phyloP scores from a whole-genome alignment of 2,329 filamentous ascomycete genomes.

The Rhynchosporium secalis region DNA sequence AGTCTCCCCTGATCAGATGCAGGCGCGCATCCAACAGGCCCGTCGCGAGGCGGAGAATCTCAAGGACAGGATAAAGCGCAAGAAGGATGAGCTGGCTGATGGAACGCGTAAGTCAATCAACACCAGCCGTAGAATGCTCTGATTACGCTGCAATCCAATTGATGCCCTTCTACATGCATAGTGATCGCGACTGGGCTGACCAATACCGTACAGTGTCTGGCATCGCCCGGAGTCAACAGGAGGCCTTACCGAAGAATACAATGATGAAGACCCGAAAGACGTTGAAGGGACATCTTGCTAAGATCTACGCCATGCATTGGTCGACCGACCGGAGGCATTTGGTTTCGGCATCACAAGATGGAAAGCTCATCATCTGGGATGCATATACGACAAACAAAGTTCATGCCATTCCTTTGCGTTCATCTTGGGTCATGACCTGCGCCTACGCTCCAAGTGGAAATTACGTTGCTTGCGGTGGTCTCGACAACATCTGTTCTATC shows the following conservation, averaged over 20 bases:
- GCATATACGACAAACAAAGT: conserved; percentile 99
- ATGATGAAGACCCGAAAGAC: conserved; percentile 98
- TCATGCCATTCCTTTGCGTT: conserved; percentile 93
- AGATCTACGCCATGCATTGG: conserved; percentile 99
- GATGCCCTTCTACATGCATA: conserved; percentile 6
- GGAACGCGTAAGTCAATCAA: conserved; percentile 77
- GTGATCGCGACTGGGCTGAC: conserved; percentile 24
- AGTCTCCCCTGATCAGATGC: conserved; percentile 76
- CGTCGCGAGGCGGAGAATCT: conserved; percentile 96
- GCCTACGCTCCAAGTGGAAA: conserved; percentile 98
- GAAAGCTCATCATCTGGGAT: conserved; percentile 99
- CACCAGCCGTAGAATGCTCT: neutral
- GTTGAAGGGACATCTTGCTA: conserved; percentile 95
- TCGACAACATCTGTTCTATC: conserved; percentile 99
- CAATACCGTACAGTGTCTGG: conserved; percentile 68
- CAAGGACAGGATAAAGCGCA: conserved; percentile 98
- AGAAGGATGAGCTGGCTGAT: conserved; percentile 99
- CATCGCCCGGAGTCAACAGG: conserved; percentile 89
- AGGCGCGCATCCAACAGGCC: conserved; percentile 88
- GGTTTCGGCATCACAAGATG: conserved; percentile 96
- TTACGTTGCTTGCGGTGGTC: conserved; percentile 96
- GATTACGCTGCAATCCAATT: conserved; percentile 19
- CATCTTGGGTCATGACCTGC: conserved; percentile 99
- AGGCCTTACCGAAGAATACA: conserved; percentile 83
- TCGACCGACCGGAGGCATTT: conserved; percentile 96